Evolutionary conservation across 1,284 basidiomycete species (phyloP).

Genomic region (Apiotrichum domesticum): DNA sequence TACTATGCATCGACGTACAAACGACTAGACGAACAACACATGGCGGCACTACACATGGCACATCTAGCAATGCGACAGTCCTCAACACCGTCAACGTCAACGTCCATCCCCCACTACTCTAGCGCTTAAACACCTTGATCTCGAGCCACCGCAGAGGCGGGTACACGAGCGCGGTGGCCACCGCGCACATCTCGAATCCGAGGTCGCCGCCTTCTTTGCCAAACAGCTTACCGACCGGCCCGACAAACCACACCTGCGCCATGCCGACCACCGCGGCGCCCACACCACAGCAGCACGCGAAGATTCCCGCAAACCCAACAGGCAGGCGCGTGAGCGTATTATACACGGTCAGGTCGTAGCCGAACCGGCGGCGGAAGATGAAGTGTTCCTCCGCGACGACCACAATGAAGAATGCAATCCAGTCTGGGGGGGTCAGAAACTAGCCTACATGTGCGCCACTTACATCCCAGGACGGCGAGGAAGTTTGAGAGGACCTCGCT

Average conservation of each 20-base stretch:
- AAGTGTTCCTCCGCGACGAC: constrained; percentile 58
- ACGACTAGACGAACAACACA: too few relatives aligned
- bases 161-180: constrained; percentile 25
- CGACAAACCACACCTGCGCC: constrained; percentile 52
- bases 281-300: constrained; percentile 52
- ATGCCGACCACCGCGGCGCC: constrained; percentile 47
- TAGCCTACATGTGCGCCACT: constrained; percentile 34
- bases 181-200: constrained; percentile 54
- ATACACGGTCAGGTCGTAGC: constrained; percentile 57
- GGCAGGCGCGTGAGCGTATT: constrained; percentile 54
- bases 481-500: constrained; percentile 54
- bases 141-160: constrained; percentile 33
- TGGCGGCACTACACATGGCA: too few relatives aligned
- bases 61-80: too few relatives aligned
- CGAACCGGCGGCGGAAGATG: constrained; percentile 53
- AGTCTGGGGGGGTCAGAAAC: constrained; percentile 1
- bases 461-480: constrained; percentile 60
- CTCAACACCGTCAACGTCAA: too few relatives aligned
- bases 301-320: constrained; percentile 54
- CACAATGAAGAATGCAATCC: constrained; percentile 43
- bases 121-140: constrained; percentile 26
- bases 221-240: constrained; percentile 51
- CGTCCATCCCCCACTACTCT: background rate
- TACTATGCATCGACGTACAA: too few relatives aligned
- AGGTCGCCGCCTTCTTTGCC: constrained; percentile 54